Percentiles rank a stretch among this genome's conserved stretches.
Evolutionary conservation across 768 basidiomycete genomes (phyloP).

Genomic region (Dendrothele bispora): DNA sequence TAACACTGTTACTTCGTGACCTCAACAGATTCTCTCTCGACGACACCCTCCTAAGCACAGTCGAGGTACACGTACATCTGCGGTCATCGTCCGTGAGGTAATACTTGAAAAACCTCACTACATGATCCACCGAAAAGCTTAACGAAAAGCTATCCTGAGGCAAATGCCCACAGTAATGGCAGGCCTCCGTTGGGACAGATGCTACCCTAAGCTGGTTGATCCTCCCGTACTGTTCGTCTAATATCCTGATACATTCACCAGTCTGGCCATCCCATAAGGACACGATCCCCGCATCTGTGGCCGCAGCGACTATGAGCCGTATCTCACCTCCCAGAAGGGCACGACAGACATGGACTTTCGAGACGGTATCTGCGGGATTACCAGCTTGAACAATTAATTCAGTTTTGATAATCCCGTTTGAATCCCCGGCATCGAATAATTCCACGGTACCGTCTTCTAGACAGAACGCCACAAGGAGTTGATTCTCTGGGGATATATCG

Average conservation of each 20-base stretch:
- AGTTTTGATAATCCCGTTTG: conserved; percentile 38
- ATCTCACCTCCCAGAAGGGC: conserved; percentile 49
- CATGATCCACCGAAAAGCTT: conserved; percentile 63
- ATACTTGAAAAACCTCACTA: conserved; percentile 65
- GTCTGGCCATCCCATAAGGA: conserved; percentile 78
- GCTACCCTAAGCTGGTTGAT: conserved; percentile 64
- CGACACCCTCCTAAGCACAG: conserved; percentile 39
- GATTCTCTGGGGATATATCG: conserved; percentile 45
- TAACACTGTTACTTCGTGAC: conserved; percentile 64
- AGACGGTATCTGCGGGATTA: conserved; percentile 52
- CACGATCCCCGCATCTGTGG: conserved; percentile 65
- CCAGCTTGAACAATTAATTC: conserved; percentile 60
- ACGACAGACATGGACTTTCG: conserved; percentile 52
- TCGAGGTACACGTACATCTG: conserved; percentile 65
- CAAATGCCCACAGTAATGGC: conserved; percentile 69
- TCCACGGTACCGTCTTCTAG: conserved; percentile 69
- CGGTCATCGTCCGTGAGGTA: conserved; percentile 57
- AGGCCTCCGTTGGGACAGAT: conserved; percentile 53
- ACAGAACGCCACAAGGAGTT: conserved; percentile 55
- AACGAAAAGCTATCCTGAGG: conserved; percentile 65
- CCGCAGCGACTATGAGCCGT: conserved; percentile 57
- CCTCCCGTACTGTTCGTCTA: conserved; percentile 59
- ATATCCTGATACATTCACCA: conserved; percentile 58
- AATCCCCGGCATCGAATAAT: conserved; percentile 50
- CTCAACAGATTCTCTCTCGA: conserved; percentile 46